Conservation (phyloP, 345 rosid genomes). For the Crucihimalaya himalaica region DNA sequence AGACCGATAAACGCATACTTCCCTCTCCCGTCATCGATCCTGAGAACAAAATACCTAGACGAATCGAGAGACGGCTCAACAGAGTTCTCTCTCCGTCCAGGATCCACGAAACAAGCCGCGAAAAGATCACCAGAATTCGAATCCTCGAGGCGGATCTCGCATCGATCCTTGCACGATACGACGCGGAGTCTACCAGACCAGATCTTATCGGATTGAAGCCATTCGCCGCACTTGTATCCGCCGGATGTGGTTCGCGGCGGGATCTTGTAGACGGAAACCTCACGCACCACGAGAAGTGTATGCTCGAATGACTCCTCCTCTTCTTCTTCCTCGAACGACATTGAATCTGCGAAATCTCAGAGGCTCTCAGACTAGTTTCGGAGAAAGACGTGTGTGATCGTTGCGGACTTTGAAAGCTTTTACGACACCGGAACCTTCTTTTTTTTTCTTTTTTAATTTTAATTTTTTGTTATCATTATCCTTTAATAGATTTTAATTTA, state of each 20-base stretch:
- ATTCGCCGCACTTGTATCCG: constrained; percentile 98
- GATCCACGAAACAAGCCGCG: constrained; percentile 90
- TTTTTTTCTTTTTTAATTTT: not conserved
- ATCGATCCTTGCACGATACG: constrained; percentile 89
- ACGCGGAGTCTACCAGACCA: constrained; percentile 98
- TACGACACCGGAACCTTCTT: constrained; percentile 2
- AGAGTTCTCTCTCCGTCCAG: constrained; percentile 79
- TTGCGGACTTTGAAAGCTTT: constrained; percentile 32
- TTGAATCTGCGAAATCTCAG: constrained; percentile 28
- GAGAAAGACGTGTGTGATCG: constrained; percentile 40
- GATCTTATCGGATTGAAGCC: constrained; percentile 99
- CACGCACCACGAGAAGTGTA: constrained; percentile 94
- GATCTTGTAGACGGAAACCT: constrained; percentile 88
- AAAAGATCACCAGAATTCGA: constrained; percentile 87
- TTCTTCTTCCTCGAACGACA: constrained; percentile 92
- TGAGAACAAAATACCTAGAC: constrained; percentile 87
- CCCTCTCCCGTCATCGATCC: constrained; percentile 93
- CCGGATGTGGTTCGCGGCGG: constrained; percentile 94
- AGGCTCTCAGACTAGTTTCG: not conserved
- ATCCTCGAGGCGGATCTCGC: constrained; percentile 98
- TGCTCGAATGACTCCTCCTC: constrained; percentile 90
- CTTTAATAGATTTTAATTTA: not conserved
- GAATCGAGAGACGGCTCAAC: constrained; percentile 99
- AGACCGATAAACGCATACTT: constrained; percentile 95
- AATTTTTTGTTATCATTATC: not conserved